Evolutionary conservation across 805 yeast genomes (phyloP), one percentile per base, ranked within the genome.

Genomic region (Kazachstania psychrophila): DNA sequence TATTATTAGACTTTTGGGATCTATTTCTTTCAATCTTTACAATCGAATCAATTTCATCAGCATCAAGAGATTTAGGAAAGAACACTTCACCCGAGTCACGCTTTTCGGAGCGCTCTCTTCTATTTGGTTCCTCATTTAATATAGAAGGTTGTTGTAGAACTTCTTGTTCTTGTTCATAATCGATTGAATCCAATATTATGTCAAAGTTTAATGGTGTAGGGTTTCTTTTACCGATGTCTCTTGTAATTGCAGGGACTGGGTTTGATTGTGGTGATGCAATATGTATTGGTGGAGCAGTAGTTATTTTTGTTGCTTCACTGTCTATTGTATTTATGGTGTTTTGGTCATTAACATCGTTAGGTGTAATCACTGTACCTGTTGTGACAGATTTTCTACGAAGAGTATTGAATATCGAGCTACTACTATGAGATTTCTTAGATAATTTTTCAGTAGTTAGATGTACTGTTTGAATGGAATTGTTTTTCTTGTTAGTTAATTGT

Each of bases 31-130:
- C 94, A 30, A 83, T 52, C 6, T 80, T 70, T 2, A 79, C 79
- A 39, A 83, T 83, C 31, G 83, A 77, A 45, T 79, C 83, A 9
- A 83, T 82, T 50, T 83, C 94, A 36, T 70, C 73, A 0, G 72
- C 65, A 39, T 70, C 78, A 23, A 83, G 61, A 2, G 75, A 71
- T 51, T 77, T 81, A 0, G 94, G 94, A 54, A 83, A 83, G 18
- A 82, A 56, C 0, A 77, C 73, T 38, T 80, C 79, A 18, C 79
- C 77, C 5, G 61, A 56, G 40, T 65, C 67, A 8, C 60, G 46
- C 31, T 47, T 57, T 14, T 25, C 23, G 8, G 22, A 30, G 10
- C 13, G 13, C 7, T 24, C 23, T 23, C 10, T 20, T 11, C 10
- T 9, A 15, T 17, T 8, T 12, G 28, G 31, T 20, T 4, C 6